Percentiles rank a stretch among this genome's conserved stretches.
Conservation (phyloP, 2,329 filamentous ascomycete genomes). For the Sporothrix mexicana region DNA sequence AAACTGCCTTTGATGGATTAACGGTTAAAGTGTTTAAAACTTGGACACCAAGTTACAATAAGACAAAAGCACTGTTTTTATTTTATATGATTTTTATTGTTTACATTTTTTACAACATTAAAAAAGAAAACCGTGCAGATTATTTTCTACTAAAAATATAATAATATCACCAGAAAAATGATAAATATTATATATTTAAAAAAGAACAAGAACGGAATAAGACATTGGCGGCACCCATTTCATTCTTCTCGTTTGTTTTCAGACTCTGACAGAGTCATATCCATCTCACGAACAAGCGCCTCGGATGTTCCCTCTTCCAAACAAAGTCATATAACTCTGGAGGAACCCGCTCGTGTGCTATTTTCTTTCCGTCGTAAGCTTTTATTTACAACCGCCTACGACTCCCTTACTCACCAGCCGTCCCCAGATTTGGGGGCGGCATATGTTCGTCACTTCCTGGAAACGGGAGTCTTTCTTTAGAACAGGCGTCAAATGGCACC, state of each 20-base stretch:
- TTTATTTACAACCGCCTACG: not conserved
- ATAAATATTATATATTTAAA: not conserved
- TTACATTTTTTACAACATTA: not conserved
- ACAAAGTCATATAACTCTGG: not conserved
- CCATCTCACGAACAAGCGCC: too few relatives aligned
- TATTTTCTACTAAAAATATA: too few relatives aligned
- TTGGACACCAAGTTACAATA: too few relatives aligned
- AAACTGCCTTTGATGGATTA: too few relatives aligned
- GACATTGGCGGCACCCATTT: too few relatives aligned
- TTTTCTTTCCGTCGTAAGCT: not conserved
- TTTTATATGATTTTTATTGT: not conserved
- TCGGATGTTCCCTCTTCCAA: not conserved
- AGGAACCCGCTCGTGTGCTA: not conserved
- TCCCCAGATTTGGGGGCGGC: constrained; percentile 1
- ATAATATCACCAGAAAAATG: too few relatives aligned
- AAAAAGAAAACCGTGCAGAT: too few relatives aligned
- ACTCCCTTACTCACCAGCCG: not conserved
- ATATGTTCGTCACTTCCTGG: not conserved
- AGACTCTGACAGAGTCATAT: too few relatives aligned
- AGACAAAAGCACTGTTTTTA: not conserved
- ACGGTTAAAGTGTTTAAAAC: too few relatives aligned
- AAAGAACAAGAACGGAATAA: not conserved
- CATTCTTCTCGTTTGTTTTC: too few relatives aligned
- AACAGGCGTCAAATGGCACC: not conserved
- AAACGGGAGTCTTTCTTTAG: constrained; percentile 1